Conservation (phyloP, 768 basidiomycete species). For the Russula compacta region DNA sequence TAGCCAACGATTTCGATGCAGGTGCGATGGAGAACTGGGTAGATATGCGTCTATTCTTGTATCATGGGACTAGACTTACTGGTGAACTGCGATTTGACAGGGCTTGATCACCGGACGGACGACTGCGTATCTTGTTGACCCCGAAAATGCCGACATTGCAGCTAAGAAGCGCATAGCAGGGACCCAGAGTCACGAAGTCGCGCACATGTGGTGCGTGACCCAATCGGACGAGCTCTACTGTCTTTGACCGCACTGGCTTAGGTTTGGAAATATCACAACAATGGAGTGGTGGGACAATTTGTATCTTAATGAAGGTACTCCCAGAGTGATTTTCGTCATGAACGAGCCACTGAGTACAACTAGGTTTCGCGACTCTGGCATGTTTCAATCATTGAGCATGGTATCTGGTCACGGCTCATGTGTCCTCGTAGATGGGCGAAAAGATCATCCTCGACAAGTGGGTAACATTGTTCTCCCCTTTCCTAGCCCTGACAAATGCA, state of each 20-base stretch:
- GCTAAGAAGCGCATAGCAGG: slow-evolving; percentile 74
- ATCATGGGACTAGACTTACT: not conserved
- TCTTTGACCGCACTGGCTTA: slow-evolving; percentile 15
- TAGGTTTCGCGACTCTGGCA: slow-evolving; percentile 80
- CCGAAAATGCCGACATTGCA: slow-evolving; percentile 57
- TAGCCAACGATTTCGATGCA: slow-evolving; percentile 84
- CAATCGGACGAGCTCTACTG: not conserved
- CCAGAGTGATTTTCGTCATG: not conserved
- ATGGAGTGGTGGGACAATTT: slow-evolving; percentile 92
- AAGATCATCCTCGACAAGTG: slow-evolving; percentile 25
- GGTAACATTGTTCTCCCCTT: not conserved
- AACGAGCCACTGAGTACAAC: slow-evolving; percentile 30
- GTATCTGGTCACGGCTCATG: slow-evolving; percentile 10
- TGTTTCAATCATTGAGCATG: slow-evolving; percentile 25
- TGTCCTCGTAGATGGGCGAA: slow-evolving; percentile 39
- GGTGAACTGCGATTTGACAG: slow-evolving; percentile 22
- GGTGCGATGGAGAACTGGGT: slow-evolving; percentile 92
- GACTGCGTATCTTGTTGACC: slow-evolving; percentile 69
- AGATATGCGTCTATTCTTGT: not conserved
- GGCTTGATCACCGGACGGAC: slow-evolving; percentile 88
- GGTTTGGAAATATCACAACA: slow-evolving; percentile 91
- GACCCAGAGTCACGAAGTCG: slow-evolving; percentile 80
- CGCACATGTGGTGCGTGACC: slow-evolving; percentile 60
- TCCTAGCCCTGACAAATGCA: not conserved
- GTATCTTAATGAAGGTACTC: slow-evolving; percentile 81